Evolutionary conservation across 768 basidiomycete genomes (phyloP), one percentile per base, ranked within the genome.

Genomic region (Mycena albidolilacea): DNA sequence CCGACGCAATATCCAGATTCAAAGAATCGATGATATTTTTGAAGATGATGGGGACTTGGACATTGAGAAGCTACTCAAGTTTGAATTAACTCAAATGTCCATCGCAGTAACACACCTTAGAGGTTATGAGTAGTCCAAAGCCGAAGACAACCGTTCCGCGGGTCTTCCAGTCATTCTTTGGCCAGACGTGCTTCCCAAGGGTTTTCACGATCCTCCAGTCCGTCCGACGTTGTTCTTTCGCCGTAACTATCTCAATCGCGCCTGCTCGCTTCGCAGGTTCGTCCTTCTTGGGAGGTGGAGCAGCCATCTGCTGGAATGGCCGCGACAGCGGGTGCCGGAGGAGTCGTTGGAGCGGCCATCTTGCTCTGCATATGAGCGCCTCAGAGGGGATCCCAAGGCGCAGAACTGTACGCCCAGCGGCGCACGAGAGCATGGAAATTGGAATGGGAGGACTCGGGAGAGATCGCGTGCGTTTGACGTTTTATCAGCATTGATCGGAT

Each of bases 11-110:
- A 37, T 94, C 91, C 41, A 99, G 85, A 78, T 98, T 98, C 73
- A 99, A 85, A 1, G 94, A 82, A 80, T 99, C 97, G 64, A 99
- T 91, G 54, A 99, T 90, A 37, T 87, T 82, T 83, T 98, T 99
- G 89, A 99, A 99, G 72, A 99, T 85, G 76, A 95, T 90, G 0
- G 98, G 98, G n/a, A 99, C 97, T 87, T 99, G 97, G 0, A 99
- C 98, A 80, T 98, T 99, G 69, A 98, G 84, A 55, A 98, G 83
- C 96, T 97, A 68, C 10, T n/a, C 64, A 55, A 50, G 50, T 37
- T 3, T 60, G 57, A 54, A 50, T 67, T 12, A n/a, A 58, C 19
- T 5, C 38, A 35, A 14, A 52, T 52, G 61, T 41, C 5, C 14
- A 23, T 6, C 73, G 11, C 58, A 12, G 14, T 30, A 63, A 71